Base-by-base conservation (phyloP, 2,329 filamentous ascomycete species). In the Mycosphaerelloides madeirae region DNA sequence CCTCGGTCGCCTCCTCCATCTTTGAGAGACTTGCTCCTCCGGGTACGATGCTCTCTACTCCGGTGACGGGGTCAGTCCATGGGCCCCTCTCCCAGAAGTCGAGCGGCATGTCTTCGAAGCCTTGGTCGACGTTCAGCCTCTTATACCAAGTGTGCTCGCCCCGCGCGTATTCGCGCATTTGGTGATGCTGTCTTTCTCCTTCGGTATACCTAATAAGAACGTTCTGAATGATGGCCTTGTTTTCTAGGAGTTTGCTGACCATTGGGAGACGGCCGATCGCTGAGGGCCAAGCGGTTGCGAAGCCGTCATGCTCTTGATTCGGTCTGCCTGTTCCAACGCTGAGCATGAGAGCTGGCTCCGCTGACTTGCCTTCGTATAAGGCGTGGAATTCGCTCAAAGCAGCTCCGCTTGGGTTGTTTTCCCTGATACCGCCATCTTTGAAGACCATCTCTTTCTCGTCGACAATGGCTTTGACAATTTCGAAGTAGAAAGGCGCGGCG, bases 401-500 rank as follows among this genome's bases (percentile, higher is more conserved):
- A 6, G 72, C 70, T 35, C 70, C 71, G 12, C 65, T 65, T 3
- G 72, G 72, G 35, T 75, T 75, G 61, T 75, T 74, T 42, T 74
- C 72, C 29, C 71, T 66, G 33, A 74, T 75, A 16, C 72, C 72
- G 22, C 72, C 72, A 44, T 75, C 72, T 55, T 74, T 74, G 64
- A 74, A 74, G 8, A 64, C 66, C 36, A 56, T 58, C 37, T 61
- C 57, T 32, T 63, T 62, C 16, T 64, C 64, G n/a, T 63, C 62
- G 28, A 74, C 57, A 22, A 72, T 66, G 5, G 69, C 68, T 43
- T 68, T 64, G 8, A 75, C 63, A 63, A 72, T 70, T 35, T 73
- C 67, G 59, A 75, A 75, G 57, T 72, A 75, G 54, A 75, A 74
- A 0, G 74, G 74, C 0, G 74, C 74, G 2, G 75, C 75, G 1